Evolutionary conservation across 129 eudicot species (phyloP).

Genomic region (Pseudognaphalium luteoalbum): DNA sequence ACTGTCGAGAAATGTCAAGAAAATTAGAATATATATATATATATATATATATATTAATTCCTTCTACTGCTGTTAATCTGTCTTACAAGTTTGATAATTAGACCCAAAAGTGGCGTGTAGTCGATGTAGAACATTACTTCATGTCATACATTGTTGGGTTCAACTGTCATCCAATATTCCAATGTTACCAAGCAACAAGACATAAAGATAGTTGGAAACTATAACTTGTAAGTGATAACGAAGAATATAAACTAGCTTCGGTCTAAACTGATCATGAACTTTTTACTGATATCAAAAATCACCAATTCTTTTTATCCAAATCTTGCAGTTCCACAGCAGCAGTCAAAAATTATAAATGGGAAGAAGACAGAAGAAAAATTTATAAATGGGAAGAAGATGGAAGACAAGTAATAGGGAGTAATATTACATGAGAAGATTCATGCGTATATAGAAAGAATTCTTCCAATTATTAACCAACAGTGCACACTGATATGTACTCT

Average conservation of each 20-base stretch:
- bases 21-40: too few relatives aligned
- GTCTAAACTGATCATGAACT: neutral
- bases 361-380: too few relatives aligned
- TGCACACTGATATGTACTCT: conserved; percentile 16
- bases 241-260: conserved; percentile 3
- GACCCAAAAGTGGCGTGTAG: conserved; percentile 1
- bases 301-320: neutral
- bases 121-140: neutral
- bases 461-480: conserved; percentile 6
- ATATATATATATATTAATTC: neutral
- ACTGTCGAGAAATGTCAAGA: neutral
- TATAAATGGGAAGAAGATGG: neutral
- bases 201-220: conserved; percentile 2
- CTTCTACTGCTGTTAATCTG: neutral
- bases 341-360: neutral
- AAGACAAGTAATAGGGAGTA: neutral
- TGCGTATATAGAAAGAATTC: neutral
- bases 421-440: neutral
- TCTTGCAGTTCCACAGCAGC: conserved; percentile 2
- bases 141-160: neutral
- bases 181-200: conserved; percentile 3
- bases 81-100: conserved; percentile 5
- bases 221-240: neutral
- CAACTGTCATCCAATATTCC: neutral
- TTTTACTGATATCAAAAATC: conserved; percentile 11